Percentiles rank a stretch among this genome's conserved stretches.
These are phyloP conservation scores for Agapanthus africanus DNA, from an alignment of 106 monocot species.

Conservation along the genomic window DNA sequence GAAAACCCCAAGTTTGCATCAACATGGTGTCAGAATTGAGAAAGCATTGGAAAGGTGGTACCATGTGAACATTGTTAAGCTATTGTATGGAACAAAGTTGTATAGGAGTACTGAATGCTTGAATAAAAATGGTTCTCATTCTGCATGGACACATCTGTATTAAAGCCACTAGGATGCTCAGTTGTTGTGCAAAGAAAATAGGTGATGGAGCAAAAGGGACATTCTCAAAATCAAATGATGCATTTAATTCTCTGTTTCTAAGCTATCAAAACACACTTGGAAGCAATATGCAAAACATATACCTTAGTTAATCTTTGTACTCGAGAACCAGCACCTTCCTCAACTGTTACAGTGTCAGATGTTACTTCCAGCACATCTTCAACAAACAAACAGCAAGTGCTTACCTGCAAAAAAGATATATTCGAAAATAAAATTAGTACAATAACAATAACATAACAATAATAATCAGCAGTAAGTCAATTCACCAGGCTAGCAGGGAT, in stretches of 20 bases:
- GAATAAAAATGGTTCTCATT: background rate
- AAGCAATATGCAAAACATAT: background rate
- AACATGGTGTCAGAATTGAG: no score
- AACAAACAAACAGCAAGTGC: conserved; percentile 63
- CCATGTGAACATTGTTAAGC: no score
- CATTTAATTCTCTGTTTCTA: background rate
- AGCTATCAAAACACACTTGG: background rate
- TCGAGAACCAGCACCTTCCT: conserved; percentile 57
- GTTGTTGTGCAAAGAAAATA: background rate
- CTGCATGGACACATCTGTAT: background rate
- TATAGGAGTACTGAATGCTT: background rate
- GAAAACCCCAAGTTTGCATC: no score
- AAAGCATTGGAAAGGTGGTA: no score
- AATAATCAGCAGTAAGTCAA: no score
- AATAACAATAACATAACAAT: conserved; percentile 61
- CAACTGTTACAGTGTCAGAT: conserved; percentile 57
- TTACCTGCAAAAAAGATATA: conserved; percentile 46
- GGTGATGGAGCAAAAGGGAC: background rate
- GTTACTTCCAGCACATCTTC: conserved; percentile 71
- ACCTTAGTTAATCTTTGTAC: conserved; percentile 86
- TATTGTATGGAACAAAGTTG: no score
- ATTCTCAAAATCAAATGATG: background rate
- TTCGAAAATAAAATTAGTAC: conserved; percentile 60
- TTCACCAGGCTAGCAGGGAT: conserved; percentile 76
- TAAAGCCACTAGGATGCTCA: background rate